Base-by-base conservation (phyloP, 768 basidiomycete species). In the Lactifluus subvellereus region DNA sequence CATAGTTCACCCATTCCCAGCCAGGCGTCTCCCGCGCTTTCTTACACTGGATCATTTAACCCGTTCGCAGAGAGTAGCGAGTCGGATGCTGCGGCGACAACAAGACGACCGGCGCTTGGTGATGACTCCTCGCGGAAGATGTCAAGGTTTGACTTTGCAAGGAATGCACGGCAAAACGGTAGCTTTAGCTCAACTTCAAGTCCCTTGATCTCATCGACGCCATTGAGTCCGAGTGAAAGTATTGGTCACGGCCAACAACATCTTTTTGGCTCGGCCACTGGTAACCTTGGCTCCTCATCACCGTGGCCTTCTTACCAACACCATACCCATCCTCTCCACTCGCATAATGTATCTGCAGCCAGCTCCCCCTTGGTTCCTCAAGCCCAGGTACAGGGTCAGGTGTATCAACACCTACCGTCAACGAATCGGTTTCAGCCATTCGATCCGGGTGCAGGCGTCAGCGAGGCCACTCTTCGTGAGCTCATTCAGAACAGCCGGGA, bases 71-170 rank as follows among this genome's bases (percentile, higher is more conserved):
- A 91, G 60, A 66, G 70, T 13, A 72, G 64, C 20, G 85, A 88
- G 13, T 84, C 84, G 11, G 27, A 68, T 76, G 20, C 72, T 69
- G 18, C 65, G 71, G 30, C 68, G 64, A 32, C 66, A 68, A 61
- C 62, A 51, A 65, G 71, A 66, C 76, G 45, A 73, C 77, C 80
- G 10, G 75, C 79, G 0, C 68, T 82, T 35, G 84, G 85, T 63
- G 84, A 85, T 57, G 89, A 91, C 51, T 71, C 77, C 4, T 76
- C 76, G 51, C 78, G 87, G 67, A 88, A 86, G 68, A 81, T 90
- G 32, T 92, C 90, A 8, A 81, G 90, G 16, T 92, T 92, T 73
- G 87, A 85, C 22, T 92, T 92, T 70, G 91, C 90, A 2, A 60
- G 67, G 22, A 64, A 42, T 27, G 61, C 61, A 14, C 60, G 65